phyloP scores from a whole-genome alignment of 1,139 yeast genomes.

The Torulaspora pretoriensis region DNA sequence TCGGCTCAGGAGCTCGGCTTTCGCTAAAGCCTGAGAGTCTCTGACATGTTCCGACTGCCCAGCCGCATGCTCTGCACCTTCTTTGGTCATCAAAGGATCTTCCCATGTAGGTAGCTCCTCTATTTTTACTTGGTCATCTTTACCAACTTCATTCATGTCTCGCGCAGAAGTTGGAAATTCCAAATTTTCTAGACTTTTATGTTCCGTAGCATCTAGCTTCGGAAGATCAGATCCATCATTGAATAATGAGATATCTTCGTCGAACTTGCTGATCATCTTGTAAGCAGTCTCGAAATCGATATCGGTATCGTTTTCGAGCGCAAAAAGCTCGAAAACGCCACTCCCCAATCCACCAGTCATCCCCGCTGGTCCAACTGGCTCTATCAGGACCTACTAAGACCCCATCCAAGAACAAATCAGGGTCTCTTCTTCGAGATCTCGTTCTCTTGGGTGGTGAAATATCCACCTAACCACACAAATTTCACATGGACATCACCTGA shows the following conservation, averaged over 20 bases:
- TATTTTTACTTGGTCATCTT: not conserved
- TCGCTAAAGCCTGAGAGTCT: conserved; percentile 6
- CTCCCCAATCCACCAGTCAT: conserved; percentile 8
- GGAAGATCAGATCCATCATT: conserved; percentile 8
- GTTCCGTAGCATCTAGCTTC: conserved; percentile 8
- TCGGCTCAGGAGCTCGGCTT: conserved; percentile 28
- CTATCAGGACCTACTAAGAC: not conserved
- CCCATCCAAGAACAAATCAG: not conserved
- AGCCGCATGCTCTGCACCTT: not conserved
- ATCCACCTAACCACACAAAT: not conserved
- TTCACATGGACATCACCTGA: conserved; percentile 9
- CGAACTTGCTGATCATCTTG: conserved; percentile 26
- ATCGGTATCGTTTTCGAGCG: conserved; percentile 32
- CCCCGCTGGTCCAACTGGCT: not conserved
- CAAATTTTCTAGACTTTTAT: not conserved
- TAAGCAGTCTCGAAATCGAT: conserved; percentile 38
- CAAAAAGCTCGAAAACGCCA: conserved; percentile 23
- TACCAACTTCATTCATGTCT: not conserved
- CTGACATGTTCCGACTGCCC: not conserved
- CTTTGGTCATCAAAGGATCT: not conserved
- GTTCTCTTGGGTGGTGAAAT: not conserved
- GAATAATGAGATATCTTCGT: conserved; percentile 8
- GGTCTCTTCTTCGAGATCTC: not conserved
- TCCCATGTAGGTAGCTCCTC: not conserved
- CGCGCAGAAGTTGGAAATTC: not conserved